A percentile compares a stretch with the other conserved stretches of the same genome.
These are phyloP conservation scores for Penicillium cinerascens DNA, from an alignment of 495 filamentous ascomycete genomes.

Conservation along the genomic window DNA sequence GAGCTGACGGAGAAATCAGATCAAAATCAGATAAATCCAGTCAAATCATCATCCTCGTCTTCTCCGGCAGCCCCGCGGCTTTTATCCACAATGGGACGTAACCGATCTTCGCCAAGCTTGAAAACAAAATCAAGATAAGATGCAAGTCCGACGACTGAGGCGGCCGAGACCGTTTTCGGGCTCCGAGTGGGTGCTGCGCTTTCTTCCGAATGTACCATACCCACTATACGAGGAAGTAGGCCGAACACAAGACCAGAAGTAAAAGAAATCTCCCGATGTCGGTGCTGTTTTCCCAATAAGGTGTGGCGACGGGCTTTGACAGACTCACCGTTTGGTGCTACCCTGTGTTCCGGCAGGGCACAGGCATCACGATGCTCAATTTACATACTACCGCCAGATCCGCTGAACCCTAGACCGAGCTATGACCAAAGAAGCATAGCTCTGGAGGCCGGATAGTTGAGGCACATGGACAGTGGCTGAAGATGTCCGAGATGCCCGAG, in stretches of 20 bases:
- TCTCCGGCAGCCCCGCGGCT: slow-evolving; percentile 11
- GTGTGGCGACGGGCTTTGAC: neutral
- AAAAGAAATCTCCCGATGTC: neutral
- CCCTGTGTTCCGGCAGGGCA: neutral
- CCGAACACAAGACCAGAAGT: neutral
- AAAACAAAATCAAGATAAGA: slow-evolving; percentile 11
- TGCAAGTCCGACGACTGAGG: slow-evolving; percentile 11
- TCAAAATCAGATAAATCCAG: slow-evolving; percentile 30
- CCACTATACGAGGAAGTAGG: neutral
- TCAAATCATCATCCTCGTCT: slow-evolving; percentile 17
- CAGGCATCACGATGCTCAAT: neutral
- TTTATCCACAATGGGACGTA: slow-evolving; percentile 20
- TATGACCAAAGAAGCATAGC: too few species aligned
- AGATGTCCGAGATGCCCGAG: neutral
- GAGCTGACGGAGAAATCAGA: slow-evolving; percentile 25
- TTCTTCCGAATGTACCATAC: neutral
- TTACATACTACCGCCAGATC: neutral
- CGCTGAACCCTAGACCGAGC: too few species aligned
- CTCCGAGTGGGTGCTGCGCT: neutral
- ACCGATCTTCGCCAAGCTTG: slow-evolving; percentile 18
- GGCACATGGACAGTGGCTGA: neutral
- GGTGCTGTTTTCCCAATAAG: neutral
- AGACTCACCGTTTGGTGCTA: neutral
- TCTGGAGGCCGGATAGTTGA: too few species aligned
- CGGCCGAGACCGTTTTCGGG: neutral